Conservation (phyloP, 2,329 filamentous ascomycete species). For the Fusarium drepaniforme region DNA sequence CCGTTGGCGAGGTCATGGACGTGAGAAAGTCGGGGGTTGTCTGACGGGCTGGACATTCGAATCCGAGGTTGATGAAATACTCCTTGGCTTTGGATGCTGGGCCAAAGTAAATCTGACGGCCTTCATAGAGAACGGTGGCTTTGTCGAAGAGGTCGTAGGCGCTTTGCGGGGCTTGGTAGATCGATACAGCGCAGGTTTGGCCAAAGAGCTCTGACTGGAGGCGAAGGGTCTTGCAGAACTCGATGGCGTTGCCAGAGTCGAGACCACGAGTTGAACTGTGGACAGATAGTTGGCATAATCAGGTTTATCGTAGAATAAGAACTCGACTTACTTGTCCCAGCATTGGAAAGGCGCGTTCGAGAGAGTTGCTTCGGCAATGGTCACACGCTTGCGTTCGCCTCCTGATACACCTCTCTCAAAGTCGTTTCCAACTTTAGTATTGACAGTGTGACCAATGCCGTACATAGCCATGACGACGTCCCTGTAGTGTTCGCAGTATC, state of each 20-base stretch:
- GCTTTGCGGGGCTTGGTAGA: constrained; percentile 69
- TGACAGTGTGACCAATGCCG: constrained; percentile 74
- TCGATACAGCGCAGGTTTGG: constrained; percentile 68
- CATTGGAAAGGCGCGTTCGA: constrained; percentile 66
- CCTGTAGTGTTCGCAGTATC: constrained; percentile 62
- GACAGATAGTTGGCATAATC: background rate
- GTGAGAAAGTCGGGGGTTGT: constrained; percentile 80
- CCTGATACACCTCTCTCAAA: constrained; percentile 68
- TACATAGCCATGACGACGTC: constrained; percentile 79
- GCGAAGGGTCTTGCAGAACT: constrained; percentile 72
- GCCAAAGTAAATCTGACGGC: constrained; percentile 68
- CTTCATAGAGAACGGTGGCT: constrained; percentile 74
- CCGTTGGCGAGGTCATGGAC: constrained; percentile 55
- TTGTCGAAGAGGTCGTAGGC: constrained; percentile 68
- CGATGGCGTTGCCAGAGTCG: constrained; percentile 72
- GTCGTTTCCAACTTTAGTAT: constrained; percentile 77
- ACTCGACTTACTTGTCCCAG: constrained; percentile 70
- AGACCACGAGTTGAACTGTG: constrained; percentile 63
- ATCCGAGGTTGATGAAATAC: constrained; percentile 58
- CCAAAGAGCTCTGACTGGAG: constrained; percentile 70
- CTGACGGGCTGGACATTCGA: constrained; percentile 62
- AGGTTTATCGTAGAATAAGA: background rate
- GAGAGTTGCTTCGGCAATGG: constrained; percentile 48
- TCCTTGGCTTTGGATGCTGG: constrained; percentile 31
- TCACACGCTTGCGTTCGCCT: constrained; percentile 60